phyloP scores from a whole-genome alignment of 495 filamentous ascomycete genomes.

The Podospora pseudopauciseta region DNA sequence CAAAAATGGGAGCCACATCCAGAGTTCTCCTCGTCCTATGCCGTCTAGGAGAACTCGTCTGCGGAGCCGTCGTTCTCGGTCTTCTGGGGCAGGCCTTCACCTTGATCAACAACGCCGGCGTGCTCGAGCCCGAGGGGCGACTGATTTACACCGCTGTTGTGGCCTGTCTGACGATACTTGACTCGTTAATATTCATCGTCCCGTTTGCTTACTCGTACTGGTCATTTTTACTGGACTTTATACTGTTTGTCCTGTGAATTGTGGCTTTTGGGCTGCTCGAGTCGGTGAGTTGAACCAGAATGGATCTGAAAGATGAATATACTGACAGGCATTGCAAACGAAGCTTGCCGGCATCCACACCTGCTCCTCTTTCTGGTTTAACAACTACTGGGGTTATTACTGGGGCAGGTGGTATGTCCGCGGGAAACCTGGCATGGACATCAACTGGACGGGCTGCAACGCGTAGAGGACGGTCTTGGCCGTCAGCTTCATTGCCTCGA shows the following conservation, averaged over 20 bases:
- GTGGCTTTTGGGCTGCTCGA: conserved; percentile 19
- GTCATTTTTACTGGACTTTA: conserved; percentile 20
- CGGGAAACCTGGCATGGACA: conserved; percentile 14
- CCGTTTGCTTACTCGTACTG: conserved; percentile 21
- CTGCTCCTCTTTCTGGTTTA: conserved; percentile 18
- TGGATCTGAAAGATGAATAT: not conserved
- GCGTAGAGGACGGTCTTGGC: conserved; percentile 26
- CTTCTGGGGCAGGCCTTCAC: conserved; percentile 20
- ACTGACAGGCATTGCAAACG: not conserved
- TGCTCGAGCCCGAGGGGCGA: conserved; percentile 14
- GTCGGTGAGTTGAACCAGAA: conserved; percentile 15
- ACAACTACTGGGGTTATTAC: conserved; percentile 26
- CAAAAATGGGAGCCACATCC: conserved; percentile 11
- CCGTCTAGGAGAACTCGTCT: conserved; percentile 18
- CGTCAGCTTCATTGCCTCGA: conserved; percentile 20
- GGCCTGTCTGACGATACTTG: conserved; percentile 21
- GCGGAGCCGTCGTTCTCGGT: conserved; percentile 25
- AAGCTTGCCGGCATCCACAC: conserved; percentile 19
- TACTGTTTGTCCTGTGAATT: conserved; percentile 23
- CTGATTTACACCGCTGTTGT: conserved; percentile 20
- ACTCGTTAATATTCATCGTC: conserved; percentile 17
- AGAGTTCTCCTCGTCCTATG: conserved; percentile 17
- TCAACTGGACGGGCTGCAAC: conserved; percentile 20
- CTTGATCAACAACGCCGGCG: conserved; percentile 16
- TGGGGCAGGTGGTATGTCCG: conserved; percentile 24